Evolutionary conservation across 202 grass and related monocot genomes (phyloP).

Genomic region (Setaria viridis): DNA sequence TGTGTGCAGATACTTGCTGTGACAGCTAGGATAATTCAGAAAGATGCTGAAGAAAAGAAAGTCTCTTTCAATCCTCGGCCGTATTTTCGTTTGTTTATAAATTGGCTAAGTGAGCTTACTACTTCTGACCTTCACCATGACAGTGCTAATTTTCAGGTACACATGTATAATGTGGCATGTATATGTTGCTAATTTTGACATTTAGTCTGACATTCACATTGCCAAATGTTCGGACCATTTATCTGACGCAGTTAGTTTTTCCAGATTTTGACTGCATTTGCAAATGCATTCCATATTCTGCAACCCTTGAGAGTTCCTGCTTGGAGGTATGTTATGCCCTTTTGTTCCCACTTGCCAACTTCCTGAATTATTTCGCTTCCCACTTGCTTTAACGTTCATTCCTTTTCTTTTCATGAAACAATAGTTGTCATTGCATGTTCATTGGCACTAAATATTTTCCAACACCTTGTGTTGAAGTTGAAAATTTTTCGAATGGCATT

Average conservation of each 20-base stretch:
- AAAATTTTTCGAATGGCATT: neutral
- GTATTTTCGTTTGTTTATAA: slow-evolving; percentile 89
- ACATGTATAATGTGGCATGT: slow-evolving; percentile 25
- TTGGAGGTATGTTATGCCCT: slow-evolving; percentile 68
- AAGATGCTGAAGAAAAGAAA: slow-evolving; percentile 97
- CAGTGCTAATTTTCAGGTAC: slow-evolving; percentile 70
- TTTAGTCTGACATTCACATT: neutral
- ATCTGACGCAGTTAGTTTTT: slow-evolving; percentile 36
- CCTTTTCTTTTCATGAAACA: slow-evolving; percentile 7
- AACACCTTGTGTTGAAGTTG: neutral
- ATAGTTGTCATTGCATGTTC: neutral
- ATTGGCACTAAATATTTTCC: neutral
- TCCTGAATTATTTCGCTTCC: slow-evolving; percentile 12
- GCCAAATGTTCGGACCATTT: neutral
- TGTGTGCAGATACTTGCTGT: slow-evolving; percentile 75
- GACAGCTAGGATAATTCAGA: slow-evolving; percentile 74
- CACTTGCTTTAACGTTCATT: slow-evolving; percentile 21
- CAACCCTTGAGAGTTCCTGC: slow-evolving; percentile 90
- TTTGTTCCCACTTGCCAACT: slow-evolving; percentile 18
- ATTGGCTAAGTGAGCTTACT: slow-evolving; percentile 86
- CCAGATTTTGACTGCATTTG: slow-evolving; percentile 90
- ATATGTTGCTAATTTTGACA: neutral
- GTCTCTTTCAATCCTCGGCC: slow-evolving; percentile 76
- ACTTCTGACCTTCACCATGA: slow-evolving; percentile 81
- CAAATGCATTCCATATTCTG: slow-evolving; percentile 72